These are phyloP conservation scores for Soucietia sequanensis DNA, from an alignment of 805 yeast species.

Conservation along the genomic window DNA sequence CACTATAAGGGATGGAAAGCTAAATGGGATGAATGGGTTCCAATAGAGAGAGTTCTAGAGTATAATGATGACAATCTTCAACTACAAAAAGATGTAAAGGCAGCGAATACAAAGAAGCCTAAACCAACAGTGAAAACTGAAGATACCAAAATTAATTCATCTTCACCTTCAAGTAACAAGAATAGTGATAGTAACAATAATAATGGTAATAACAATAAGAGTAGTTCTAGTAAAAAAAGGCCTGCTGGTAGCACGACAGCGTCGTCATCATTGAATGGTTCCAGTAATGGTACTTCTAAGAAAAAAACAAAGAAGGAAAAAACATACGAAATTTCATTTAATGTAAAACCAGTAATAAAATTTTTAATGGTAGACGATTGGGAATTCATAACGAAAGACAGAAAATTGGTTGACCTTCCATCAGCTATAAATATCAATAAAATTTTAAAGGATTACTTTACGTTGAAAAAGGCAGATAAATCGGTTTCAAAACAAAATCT, in stretches of 20 bases:
- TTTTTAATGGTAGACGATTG: constrained; percentile 83
- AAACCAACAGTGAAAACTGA: not conserved
- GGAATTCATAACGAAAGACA: constrained; percentile 85
- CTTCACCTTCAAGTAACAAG: not conserved
- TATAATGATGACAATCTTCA: constrained; percentile 65
- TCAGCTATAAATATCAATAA: constrained; percentile 49
- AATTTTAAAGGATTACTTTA: constrained; percentile 58
- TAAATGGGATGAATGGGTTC: constrained; percentile 97
- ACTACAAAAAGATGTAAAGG: constrained; percentile 54
- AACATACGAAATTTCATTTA: constrained; percentile 49
- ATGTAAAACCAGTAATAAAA: constrained; percentile 67
- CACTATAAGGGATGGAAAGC: constrained; percentile 96
- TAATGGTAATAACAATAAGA: constrained; percentile 1
- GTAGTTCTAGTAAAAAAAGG: constrained; percentile 2
- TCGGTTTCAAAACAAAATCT: constrained; percentile 19
- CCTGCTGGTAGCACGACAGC: constrained; percentile 5
- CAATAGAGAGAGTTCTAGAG: constrained; percentile 62
- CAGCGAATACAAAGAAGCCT: constrained; percentile 6
- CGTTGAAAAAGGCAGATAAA: no score
- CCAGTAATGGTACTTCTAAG: constrained; percentile 3
- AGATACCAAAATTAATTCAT: not conserved
- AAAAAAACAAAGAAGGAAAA: constrained; percentile 19
- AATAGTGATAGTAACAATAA: not conserved
- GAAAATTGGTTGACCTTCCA: constrained; percentile 68
- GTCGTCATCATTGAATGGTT: no score